These are phyloP conservation scores for Scheffersomyces titani DNA, from an alignment of 1,139 yeast genomes.

Conservation along the genomic window DNA sequence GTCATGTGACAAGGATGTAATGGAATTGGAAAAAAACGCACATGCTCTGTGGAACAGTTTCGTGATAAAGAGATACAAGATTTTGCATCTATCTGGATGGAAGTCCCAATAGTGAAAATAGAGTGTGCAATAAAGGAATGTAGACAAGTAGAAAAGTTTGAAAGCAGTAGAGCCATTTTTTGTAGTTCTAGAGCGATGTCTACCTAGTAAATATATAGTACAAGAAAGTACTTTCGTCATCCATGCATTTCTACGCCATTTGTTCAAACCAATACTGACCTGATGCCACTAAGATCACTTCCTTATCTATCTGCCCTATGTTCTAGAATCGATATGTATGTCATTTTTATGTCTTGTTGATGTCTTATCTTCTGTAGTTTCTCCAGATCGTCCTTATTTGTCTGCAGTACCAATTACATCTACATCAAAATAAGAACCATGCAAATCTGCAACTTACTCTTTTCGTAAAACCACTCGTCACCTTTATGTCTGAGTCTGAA, in stretches of 20 bases:
- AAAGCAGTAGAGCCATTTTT: too few relatives aligned
- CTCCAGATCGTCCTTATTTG: neutral
- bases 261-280: neutral
- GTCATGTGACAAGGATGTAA: neutral
- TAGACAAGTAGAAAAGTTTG: too few relatives aligned
- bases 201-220: neutral
- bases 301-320: neutral
- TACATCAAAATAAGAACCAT: neutral
- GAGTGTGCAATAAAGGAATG: too few relatives aligned
- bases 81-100: too few relatives aligned
- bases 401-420: neutral
- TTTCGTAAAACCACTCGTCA: neutral
- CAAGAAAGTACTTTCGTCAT: neutral
- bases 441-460: neutral
- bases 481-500: constrained; percentile 41
- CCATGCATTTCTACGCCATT: neutral
- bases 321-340: neutral
- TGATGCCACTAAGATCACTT: too few relatives aligned
- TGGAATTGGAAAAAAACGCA: neutral
- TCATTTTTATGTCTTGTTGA: neutral
- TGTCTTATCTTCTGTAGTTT: neutral
- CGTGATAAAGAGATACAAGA: neutral
- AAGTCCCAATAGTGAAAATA: neutral
- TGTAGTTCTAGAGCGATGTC: neutral
- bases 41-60: neutral